Base-by-base conservation (phyloP, 2,329 filamentous ascomycete species). In the Periconia sp. region DNA sequence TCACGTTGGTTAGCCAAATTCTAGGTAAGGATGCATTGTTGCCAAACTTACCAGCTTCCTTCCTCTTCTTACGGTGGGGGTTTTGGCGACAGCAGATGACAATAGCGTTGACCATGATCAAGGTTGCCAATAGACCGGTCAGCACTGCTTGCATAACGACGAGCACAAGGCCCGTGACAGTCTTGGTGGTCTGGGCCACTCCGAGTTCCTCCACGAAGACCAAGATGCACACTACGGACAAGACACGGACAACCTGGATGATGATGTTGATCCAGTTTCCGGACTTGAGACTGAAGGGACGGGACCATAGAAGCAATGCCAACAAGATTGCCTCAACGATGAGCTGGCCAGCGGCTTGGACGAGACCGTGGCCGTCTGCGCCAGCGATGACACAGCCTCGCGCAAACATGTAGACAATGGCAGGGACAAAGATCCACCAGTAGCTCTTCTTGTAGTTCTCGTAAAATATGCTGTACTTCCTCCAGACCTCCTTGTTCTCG, bases 401-500 rank as follows among this genome's bases (percentile, higher is more conserved):
- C 65, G 84, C 86, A 64, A 96, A 91, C 77, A 92, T 88, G 77
- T 97, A 97, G 52, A 91, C 48, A 62, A 97, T 96, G 48, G 82
- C 78, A 0, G 94, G 94, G 11, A 97, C 80, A 66, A 99, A 97
- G 17, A 96, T 73, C 92, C 92, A 97, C 94, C 94, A 99, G 76
- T 92, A 96, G 58, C 86, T 84, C 71, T 88, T 90, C 75, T 90
- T 91, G 79, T 96, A 97, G 58, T 86, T 87, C 63, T 97, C 94
- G 76, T 99, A 99, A 75, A 99, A 97, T 50, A 96, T 79, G 61
- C 89, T 94, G 79, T 99, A 99, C 76, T 94, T 95, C 68, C 89
- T 80, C 92, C 94, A 96, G 28, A 87, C 85, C 45, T 87, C 82
- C 77, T 94, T 95, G 73, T 97, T 81, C 47, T 96, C 88, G 70